A percentile compares a stretch with the other conserved stretches of the same genome.
These are phyloP conservation scores for Lecanicillium sp. DNA, from an alignment of 2,329 filamentous ascomycete genomes.

Conservation along the genomic window DNA sequence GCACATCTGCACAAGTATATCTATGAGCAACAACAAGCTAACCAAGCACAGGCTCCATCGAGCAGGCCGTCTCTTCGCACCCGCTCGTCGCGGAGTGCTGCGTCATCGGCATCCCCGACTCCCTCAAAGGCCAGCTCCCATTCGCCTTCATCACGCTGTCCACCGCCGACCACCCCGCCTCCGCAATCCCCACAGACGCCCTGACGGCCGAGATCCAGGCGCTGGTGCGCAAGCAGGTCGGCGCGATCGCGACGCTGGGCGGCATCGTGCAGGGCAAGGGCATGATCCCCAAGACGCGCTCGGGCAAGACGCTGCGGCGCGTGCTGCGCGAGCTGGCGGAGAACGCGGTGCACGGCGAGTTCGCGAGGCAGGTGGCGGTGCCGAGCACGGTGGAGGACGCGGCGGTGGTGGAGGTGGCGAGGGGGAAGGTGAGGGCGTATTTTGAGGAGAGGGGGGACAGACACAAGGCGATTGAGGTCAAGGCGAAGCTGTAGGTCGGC, in stretches of 20 bases:
- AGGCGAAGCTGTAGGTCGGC: constrained; percentile 49
- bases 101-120: constrained; percentile 79
- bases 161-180: constrained; percentile 40
- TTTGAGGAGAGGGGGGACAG: constrained; percentile 49
- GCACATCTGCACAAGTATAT: constrained; percentile 19
- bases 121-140: constrained; percentile 82
- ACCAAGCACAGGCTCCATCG: constrained; percentile 61
- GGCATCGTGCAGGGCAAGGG: constrained; percentile 78
- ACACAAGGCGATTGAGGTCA: constrained; percentile 43
- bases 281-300: constrained; percentile 87
- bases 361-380: constrained; percentile 64
- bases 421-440: constrained; percentile 66
- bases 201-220: constrained; percentile 60
- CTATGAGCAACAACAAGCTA: background rate
- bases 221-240: constrained; percentile 73
- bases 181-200: constrained; percentile 41
- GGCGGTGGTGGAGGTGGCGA: constrained; percentile 67
- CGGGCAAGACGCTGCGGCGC: constrained; percentile 82
- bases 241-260: constrained; percentile 77
- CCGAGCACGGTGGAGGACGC: constrained; percentile 83
- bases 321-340: constrained; percentile 80
- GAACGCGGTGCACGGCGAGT: constrained; percentile 68
- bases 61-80: constrained; percentile 83
- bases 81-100: constrained; percentile 75
- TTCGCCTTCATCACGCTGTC: constrained; percentile 74